A percentile compares a stretch with the other conserved stretches of the same genome.
Evolutionary conservation across 192 early-diverging fungal species (phyloP).

Genomic region (Rhizophagus sp.): DNA sequence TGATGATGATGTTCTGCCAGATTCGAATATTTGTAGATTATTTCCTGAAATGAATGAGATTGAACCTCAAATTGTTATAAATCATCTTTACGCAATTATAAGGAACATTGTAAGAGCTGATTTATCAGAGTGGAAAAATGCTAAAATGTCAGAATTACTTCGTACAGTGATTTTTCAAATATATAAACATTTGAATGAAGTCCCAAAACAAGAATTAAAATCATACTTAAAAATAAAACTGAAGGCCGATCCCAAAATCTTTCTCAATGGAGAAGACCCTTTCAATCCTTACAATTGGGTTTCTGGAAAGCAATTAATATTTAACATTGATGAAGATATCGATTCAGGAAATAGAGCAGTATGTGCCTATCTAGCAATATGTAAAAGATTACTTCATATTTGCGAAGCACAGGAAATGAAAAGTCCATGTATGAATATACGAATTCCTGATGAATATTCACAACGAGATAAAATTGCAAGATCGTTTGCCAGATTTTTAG

Average conservation of each 20-base stretch:
- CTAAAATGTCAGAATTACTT: background rate
- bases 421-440: background rate
- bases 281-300: slow-evolving; percentile 1
- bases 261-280: background rate
- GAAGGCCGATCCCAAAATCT: background rate
- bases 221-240: background rate
- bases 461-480: background rate
- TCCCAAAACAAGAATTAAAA: background rate
- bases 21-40: background rate
- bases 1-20: background rate
- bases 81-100: background rate
- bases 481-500: background rate
- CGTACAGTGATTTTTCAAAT: background rate
- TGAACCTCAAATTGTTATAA: background rate
- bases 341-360: background rate
- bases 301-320: background rate
- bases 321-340: slow-evolving; percentile 1
- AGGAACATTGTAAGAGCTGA: background rate
- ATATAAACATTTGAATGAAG: background rate
- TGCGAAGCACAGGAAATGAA: background rate
- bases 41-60: background rate
- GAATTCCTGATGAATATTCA: background rate
- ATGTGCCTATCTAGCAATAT: background rate
- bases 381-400: background rate
- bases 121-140: background rate